Conservation (phyloP, 352 stramenopile species). For the Pythium guiyangense region DNA sequence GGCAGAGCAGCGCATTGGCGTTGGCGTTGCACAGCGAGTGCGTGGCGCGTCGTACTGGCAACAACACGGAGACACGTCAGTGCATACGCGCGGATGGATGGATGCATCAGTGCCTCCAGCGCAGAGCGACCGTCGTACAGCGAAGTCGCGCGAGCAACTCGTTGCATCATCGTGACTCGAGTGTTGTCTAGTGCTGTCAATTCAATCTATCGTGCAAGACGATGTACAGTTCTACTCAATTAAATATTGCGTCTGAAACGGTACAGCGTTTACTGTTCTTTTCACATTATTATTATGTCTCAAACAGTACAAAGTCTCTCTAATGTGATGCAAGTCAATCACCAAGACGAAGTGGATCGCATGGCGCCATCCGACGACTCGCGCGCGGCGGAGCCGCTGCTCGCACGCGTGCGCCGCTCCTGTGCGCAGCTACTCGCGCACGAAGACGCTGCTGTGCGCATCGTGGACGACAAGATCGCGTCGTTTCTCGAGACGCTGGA, state of each 20-base stretch:
- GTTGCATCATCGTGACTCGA: no score
- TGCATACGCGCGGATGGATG: background rate
- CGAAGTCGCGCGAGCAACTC: no score
- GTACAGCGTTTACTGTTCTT: no score
- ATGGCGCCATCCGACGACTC: slow-evolving; percentile 23
- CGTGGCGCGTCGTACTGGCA: background rate
- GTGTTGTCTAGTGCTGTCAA: background rate
- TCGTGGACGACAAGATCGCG: slow-evolving; percentile 44
- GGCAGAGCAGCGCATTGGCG: background rate
- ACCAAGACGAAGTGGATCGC: background rate
- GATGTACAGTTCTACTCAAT: no score
- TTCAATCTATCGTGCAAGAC: background rate
- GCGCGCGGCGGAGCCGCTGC: slow-evolving; percentile 6
- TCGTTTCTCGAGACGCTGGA: slow-evolving; percentile 52
- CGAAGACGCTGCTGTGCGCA: slow-evolving; percentile 34
- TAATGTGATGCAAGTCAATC: background rate
- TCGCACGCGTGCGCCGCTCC: slow-evolving; percentile 47
- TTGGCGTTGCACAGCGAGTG: background rate
- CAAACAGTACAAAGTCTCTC: no score
- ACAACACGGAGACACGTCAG: background rate
- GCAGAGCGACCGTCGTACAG: no score
- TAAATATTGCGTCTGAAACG: no score
- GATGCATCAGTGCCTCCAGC: no score
- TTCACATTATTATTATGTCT: no score
- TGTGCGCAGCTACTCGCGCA: slow-evolving; percentile 46